These are phyloP conservation scores for Geoglossum cookeanum DNA, from an alignment of 2,329 filamentous ascomycete genomes.

Conservation along the genomic window DNA sequence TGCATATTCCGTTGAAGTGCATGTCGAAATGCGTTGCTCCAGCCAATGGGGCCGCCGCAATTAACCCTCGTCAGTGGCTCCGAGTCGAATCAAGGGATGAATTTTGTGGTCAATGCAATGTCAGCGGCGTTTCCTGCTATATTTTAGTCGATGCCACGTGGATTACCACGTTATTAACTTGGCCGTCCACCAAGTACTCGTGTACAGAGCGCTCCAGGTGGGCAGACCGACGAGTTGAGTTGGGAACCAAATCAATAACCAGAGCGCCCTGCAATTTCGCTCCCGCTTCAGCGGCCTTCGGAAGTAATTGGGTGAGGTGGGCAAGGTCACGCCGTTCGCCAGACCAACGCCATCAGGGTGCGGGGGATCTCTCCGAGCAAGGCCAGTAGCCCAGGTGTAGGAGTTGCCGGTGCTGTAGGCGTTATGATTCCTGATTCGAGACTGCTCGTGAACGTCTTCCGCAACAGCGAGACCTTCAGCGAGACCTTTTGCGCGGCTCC, in stretches of 20 bases:
- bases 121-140: not conserved
- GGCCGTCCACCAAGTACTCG: too few species aligned
- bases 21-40: not conserved
- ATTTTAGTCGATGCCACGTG: not conserved
- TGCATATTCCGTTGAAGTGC: not conserved
- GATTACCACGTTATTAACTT: not conserved
- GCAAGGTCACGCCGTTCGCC: too few species aligned
- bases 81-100: not conserved
- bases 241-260: too few species aligned
- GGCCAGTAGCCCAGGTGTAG: too few species aligned
- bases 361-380: too few species aligned
- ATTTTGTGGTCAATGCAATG: not conserved
- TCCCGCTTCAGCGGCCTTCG: too few species aligned
- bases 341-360: too few species aligned
- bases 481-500: not conserved
- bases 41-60: not conserved
- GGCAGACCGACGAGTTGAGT: too few species aligned
- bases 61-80: not conserved
- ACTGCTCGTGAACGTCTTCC: not conserved
- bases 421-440: not conserved
- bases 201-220: too few species aligned
- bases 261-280: too few species aligned
- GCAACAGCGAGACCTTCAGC: not conserved
- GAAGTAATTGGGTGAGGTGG: too few species aligned
- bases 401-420: too few species aligned